Percentiles rank a stretch among this genome's conserved stretches.
phyloP scores from a whole-genome alignment of 306 rosid genomes.

The Fragaria iinumae region DNA sequence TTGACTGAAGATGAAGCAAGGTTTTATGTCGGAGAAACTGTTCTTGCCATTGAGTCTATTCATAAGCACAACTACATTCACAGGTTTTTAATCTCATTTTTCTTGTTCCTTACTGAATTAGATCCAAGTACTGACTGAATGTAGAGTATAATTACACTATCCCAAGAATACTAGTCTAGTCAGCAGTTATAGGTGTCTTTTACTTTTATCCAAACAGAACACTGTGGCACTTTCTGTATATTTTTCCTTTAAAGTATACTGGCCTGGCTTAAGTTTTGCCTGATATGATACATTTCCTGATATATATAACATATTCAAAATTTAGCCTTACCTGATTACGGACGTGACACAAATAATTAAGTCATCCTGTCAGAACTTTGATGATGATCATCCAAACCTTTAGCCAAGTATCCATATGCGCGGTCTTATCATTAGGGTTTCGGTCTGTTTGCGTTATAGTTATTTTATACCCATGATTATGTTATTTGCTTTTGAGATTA shows the following conservation, averaged over 20 bases:
- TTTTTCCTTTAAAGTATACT: neutral
- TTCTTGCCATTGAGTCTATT: slow-evolving; percentile 89
- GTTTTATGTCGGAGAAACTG: slow-evolving; percentile 84
- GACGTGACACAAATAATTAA: neutral
- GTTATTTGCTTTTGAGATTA: neutral
- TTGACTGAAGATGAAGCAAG: slow-evolving; percentile 74
- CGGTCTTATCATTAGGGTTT: neutral
- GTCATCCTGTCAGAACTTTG: neutral
- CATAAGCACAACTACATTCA: slow-evolving; percentile 86
- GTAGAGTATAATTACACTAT: neutral
- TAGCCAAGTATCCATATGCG: neutral
- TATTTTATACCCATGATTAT: neutral
- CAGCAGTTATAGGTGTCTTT: slow-evolving; percentile 2
- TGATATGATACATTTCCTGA: neutral
- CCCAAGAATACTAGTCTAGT: neutral
- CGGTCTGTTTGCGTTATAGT: neutral
- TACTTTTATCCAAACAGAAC: neutral
- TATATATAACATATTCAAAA: neutral
- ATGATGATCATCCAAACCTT: neutral
- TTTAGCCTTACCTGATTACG: neutral
- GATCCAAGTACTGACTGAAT: neutral
- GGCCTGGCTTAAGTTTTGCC: neutral
- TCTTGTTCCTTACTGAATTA: neutral
- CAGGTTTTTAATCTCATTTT: slow-evolving; percentile 42
- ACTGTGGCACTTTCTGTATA: neutral